Percentiles rank a stretch among this genome's conserved stretches.
Conservation (phyloP, 192 early-diverging fungal species). For the Coemansia sp. region DNA sequence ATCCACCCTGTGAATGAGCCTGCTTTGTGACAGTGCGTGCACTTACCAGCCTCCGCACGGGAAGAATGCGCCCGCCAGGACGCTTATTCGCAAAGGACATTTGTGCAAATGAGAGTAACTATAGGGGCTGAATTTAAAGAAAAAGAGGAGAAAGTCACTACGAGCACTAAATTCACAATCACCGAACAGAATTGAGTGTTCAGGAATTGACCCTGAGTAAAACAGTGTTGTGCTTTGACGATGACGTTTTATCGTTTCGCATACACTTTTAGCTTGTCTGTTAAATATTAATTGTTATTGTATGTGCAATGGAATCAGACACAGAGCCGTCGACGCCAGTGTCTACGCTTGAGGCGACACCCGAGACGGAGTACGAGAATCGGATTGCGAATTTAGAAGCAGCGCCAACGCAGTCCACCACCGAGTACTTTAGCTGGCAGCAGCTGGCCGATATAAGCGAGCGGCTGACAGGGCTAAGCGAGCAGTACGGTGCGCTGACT, state of each 20-base stretch:
- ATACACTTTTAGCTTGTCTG: background rate
- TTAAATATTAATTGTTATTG: background rate
- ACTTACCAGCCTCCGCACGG: conserved; percentile 48
- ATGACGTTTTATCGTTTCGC: background rate
- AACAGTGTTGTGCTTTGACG: background rate
- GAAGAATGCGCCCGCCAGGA: conserved; percentile 53
- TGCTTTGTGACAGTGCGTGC: background rate
- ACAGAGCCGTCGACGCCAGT: conserved; percentile 28
- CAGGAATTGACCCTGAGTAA: too few species aligned
- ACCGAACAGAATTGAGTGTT: too few species aligned
- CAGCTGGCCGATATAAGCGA: conserved; percentile 40
- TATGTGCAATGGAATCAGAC: conserved; percentile 23
- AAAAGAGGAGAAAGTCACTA: background rate
- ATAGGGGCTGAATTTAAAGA: background rate
- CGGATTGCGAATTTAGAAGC: conserved; percentile 49
- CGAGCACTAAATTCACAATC: too few species aligned
- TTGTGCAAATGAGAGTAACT: background rate
- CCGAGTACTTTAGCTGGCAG: conserved; percentile 50
- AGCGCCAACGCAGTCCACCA: conserved; percentile 32
- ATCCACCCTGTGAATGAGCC: too few species aligned
- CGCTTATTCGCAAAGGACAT: conserved; percentile 48
- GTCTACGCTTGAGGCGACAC: conserved; percentile 30
- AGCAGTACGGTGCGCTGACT: conserved; percentile 34
- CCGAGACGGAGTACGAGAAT: conserved; percentile 49
- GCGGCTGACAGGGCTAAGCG: conserved; percentile 28